Percentiles rank a stretch among this genome's conserved stretches.
Evolutionary conservation across 2,329 filamentous ascomycete genomes (phyloP).

Genomic region (Didymella arachidicola): DNA sequence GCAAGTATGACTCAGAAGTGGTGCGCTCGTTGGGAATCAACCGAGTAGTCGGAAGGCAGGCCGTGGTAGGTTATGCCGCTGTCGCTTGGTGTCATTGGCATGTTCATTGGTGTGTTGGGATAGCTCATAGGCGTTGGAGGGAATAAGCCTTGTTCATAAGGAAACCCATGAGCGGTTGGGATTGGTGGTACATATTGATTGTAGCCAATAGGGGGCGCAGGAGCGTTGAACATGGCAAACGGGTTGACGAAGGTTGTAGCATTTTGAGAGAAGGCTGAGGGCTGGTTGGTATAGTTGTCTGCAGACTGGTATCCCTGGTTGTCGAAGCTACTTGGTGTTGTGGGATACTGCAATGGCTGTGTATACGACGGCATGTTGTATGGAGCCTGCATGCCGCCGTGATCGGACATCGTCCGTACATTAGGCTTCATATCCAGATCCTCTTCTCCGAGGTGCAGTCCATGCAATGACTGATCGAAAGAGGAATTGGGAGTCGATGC

Average conservation of each 20-base stretch:
- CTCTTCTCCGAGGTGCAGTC: slow-evolving; percentile 13
- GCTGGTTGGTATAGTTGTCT: slow-evolving; percentile 8
- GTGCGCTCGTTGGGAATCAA: slow-evolving; percentile 3
- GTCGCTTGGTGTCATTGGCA: slow-evolving; percentile 13
- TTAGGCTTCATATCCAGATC: slow-evolving; percentile 21
- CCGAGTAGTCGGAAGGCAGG: slow-evolving; percentile 18
- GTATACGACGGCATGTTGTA: slow-evolving; percentile 10
- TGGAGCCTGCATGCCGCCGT: slow-evolving; percentile 5
- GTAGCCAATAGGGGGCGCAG: slow-evolving; percentile 13
- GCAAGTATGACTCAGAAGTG: slow-evolving; percentile 1
- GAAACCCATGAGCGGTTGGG: background rate
- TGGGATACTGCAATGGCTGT: slow-evolving; percentile 18
- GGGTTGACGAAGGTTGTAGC: slow-evolving; percentile 18
- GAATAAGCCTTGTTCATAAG: slow-evolving; percentile 7
- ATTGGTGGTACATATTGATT: slow-evolving; percentile 1
- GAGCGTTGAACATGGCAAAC: slow-evolving; percentile 16
- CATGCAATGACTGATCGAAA: slow-evolving; percentile 18
- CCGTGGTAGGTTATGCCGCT: slow-evolving; percentile 18
- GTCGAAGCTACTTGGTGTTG: slow-evolving; percentile 9
- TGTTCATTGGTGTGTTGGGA: slow-evolving; percentile 6
- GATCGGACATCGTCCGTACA: slow-evolving; percentile 6
- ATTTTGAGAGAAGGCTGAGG: slow-evolving; percentile 2
- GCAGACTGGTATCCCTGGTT: slow-evolving; percentile 8
- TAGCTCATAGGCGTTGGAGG: slow-evolving; percentile 15
- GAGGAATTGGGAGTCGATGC: slow-evolving; percentile 16